Evolutionary conservation across 108 stramenopile species (phyloP), one percentile per base, ranked within the genome.

Genomic region (Bacterosira constricta): DNA sequence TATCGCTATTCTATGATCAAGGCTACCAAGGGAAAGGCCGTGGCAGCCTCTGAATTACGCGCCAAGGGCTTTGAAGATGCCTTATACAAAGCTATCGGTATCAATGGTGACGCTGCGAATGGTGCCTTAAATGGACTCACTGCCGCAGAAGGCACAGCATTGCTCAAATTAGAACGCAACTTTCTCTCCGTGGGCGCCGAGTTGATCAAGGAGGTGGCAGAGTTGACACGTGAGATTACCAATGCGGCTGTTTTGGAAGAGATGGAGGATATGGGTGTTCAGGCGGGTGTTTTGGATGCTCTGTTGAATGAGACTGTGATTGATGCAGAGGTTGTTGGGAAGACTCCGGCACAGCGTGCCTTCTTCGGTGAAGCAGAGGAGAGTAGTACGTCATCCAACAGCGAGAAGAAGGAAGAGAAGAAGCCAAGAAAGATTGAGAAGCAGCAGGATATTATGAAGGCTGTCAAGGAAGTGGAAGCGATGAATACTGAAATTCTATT

Each of bases 21-120:
- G 54, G 91, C 95, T 8, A 91, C 90, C 10, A 32, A 78, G 20
- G 83, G 82, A 55, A 90, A 88, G 64, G 90, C 91, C 3, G 36
- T 52, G 18, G 94, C 94, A 4, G 89, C 90, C 0, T 63, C 76
- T 2, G 65, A 86, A 42, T 81, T 80, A 53, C 81, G 93, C 1
- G 36, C 50, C 20, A 80, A 75, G 37, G 47, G 75, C n/a, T 90
- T 95, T 79, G 89, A 85, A 37, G 68, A 68, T 34, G 90, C 88
- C 18, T 66, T 90, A 26, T 46, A 66, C 25, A 72, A 54, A 68
- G 80, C 77, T 0, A 52, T 83, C 50, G 63, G 70, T 18, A 37
- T 32, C 15, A 36, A 17, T 61, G 56, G 34, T 36, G 30, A 21
- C 13, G 38, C 17, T 34, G 65, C 11, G 2, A 2, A 13, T 35